Base-by-base conservation (phyloP, 257 asterid genomes). In the Ehretia macrophylla region DNA sequence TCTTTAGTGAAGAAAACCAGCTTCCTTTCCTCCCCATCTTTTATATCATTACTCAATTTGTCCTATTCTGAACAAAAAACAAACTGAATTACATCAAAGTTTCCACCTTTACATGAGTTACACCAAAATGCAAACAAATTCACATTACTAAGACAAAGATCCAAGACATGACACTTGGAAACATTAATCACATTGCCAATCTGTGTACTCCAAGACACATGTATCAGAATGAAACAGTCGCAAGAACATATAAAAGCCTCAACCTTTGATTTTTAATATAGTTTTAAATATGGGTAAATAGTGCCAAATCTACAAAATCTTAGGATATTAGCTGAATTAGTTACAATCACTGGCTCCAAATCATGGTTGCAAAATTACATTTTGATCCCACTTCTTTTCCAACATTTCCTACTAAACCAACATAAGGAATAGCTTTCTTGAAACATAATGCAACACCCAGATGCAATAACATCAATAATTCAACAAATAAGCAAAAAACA, bases 1-100 rank as follows among this genome's bases (percentile, higher is more conserved):
- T 88, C 83, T 86, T 92, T 48, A 92, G 86, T 6, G 97, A 82
- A 56, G 93, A 86, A 64, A 92, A 79, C 96, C 98, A 92, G 77
- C 83, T 77, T 74, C 95, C 87, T 81, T 83, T 88, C 83, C 76
- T 81, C 54, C 88, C 95, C 98, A 92, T 91, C 53, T 63, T n/a
- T 69, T 39, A 59, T 72, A 78, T 72, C 77, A 74, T 81, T 81
- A 83, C 86, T 51, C 81, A 59, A 74, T 45, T 59, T 55, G 65
- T 8, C 76, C 78, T 50, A 57, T 59, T 35, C 73, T 69, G 64
- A 38, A 64, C 11, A 52, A 35, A 38, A 64, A 67, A 64, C 32
- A 51, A 39, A 61, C 51, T 53, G 23, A 60, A 63, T 56, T 60
- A 46, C 14, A n/a, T 18, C 38, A 66, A 68, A 64, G 62, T 52